Conservation (phyloP, 331 rosid genomes). For the Acacia pycnantha region DNA sequence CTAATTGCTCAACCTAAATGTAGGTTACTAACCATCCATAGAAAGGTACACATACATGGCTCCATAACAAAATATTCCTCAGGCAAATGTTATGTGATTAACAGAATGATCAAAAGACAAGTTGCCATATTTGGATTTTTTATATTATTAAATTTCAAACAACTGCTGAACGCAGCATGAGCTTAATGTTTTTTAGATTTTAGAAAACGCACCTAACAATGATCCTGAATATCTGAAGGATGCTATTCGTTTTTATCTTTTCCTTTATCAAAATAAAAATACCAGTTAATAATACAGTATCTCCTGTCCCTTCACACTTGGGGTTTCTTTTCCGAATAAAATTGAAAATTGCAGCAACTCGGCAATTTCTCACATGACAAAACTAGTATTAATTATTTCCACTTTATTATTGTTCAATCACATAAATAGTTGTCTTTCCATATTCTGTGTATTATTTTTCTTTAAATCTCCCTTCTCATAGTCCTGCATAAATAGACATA, state of each 20-base stretch:
- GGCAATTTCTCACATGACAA: neutral
- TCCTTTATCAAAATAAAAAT: neutral
- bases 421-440: constrained; percentile 6
- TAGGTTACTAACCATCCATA: neutral
- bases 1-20: constrained; percentile 3
- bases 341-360: neutral
- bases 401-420: neutral
- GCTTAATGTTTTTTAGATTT: neutral
- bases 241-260: neutral
- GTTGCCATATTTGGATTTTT: neutral
- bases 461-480: constrained; percentile 11
- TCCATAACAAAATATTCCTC: neutral
- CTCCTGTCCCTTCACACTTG: neutral
- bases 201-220: neutral
- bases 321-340: neutral
- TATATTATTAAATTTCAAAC: constrained; percentile 1
- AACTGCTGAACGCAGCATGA: neutral
- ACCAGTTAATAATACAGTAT: neutral
- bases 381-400: neutral
- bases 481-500: constrained; percentile 18
- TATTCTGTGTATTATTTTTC: neutral
- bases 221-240: neutral
- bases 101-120: neutral
- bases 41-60: neutral
- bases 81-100: neutral